Base-by-base conservation (phyloP, 371 early-diverging fungal species). In the Mortierella sp. region DNA sequence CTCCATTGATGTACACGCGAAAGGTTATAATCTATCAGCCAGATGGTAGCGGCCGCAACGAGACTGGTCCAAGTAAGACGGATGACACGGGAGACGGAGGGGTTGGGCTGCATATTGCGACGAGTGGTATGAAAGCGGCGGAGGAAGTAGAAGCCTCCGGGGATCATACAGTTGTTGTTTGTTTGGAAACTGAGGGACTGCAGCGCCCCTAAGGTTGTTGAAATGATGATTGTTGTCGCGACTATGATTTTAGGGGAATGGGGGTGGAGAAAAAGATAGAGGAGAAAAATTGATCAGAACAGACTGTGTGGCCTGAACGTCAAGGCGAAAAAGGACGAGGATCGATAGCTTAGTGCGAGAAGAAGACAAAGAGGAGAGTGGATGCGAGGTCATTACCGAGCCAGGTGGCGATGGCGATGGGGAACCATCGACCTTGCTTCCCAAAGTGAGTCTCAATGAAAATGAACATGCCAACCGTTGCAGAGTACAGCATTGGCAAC, bases 401-500 rank as follows among this genome's bases (percentile, higher is more conserved):
- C 81, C 84, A 84, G 6, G 35, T 63, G 18, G 78, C 46, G 24
- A 84, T 74, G 24, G 75, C 27, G 16, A 71, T 27, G 21, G 78
- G 84, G 71, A 84, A 74, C 85, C 85, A 84, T 38, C 21, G 41
- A 2, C 85, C 81, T 44, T 81, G 79, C 16, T 70, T 68, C 12
- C 85, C 85, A 32, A 78, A 74, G 21, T 76, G 81, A 6, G 81
- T 76, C 48, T 84, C 85, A 54, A 84, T 70, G 56, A 76, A 72
- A 63, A 79, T 79, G 51, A 78, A 81, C 32, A 84, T 14, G 29
- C 78, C 70, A 8, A 84, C 63, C 0, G 85, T 81, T 1, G 85
- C 85, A 35, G 85, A 76, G 43, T 84, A 84, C 1, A 81, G 76
- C 81, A 81, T 81, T 32, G 85, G 85, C 68, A 84, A 38, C 49